Percentiles rank a stretch among this genome's conserved stretches.
Evolutionary conservation across 2,329 filamentous ascomycete genomes (phyloP).

Genomic region (Zalaria sp.): DNA sequence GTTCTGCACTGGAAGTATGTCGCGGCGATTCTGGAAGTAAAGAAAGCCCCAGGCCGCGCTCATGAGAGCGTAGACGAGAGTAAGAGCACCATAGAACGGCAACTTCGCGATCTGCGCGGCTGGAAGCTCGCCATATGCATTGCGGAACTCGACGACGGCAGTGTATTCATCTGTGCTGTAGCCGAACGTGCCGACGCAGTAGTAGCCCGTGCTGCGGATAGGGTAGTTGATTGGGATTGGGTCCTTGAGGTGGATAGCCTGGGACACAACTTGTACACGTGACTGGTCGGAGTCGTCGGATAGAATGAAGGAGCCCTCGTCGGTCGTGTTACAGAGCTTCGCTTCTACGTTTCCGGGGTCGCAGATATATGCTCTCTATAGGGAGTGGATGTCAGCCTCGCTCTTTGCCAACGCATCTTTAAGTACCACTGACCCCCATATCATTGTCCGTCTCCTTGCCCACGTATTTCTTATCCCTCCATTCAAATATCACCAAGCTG

Average conservation of each 20-base stretch:
- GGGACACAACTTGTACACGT: constrained; percentile 58
- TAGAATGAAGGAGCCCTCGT: constrained; percentile 75
- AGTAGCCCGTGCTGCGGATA: constrained; percentile 86
- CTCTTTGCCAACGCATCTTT: neutral
- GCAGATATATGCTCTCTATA: constrained; percentile 58
- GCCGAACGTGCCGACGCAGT: constrained; percentile 71
- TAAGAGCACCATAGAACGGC: constrained; percentile 90
- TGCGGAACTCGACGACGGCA: constrained; percentile 80
- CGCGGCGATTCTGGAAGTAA: constrained; percentile 84
- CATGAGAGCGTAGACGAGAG: constrained; percentile 83
- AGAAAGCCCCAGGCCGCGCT: constrained; percentile 84
- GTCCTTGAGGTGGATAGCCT: constrained; percentile 69
- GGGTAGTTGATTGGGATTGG: constrained; percentile 64
- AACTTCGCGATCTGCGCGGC: constrained; percentile 94
- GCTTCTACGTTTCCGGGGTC: constrained; percentile 53
- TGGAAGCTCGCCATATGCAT: constrained; percentile 89
- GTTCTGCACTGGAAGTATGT: constrained; percentile 94
- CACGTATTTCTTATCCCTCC: constrained; percentile 69
- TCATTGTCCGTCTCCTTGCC: constrained; percentile 48
- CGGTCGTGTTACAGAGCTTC: constrained; percentile 59
- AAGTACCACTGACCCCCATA: constrained; percentile 34
- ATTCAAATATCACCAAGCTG: constrained; percentile 86
- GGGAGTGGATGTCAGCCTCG: constrained; percentile 6
- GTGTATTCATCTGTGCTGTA: constrained; percentile 57
- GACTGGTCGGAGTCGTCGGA: constrained; percentile 59